Evolutionary conservation across 129 eudicot species (phyloP).

Genomic region (Flaveria brownii): DNA sequence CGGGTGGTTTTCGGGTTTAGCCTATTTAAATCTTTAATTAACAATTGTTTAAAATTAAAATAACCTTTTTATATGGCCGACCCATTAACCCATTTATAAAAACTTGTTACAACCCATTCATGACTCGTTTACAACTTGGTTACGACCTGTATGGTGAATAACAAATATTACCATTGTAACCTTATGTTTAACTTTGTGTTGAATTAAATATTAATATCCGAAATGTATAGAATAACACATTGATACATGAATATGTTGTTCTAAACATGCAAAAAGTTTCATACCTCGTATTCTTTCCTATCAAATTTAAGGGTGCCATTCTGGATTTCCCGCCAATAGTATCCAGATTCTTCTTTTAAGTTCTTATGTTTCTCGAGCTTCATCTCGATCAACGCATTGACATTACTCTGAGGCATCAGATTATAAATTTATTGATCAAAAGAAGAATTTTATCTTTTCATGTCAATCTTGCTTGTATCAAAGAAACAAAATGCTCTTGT

Average conservation of each 20-base stretch:
- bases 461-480: not conserved
- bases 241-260: not conserved
- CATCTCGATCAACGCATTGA: conserved; percentile 79
- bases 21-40: too few relatives aligned
- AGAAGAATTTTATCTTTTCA: conserved; percentile 7
- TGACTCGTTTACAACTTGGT: not conserved
- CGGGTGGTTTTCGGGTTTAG: not conserved
- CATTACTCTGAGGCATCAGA: conserved; percentile 64
- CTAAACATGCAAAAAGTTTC: conserved; percentile 20
- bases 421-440: not conserved
- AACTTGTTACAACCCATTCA: not conserved
- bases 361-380: conserved; percentile 99
- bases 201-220: not conserved
- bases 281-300: conserved; percentile 82
- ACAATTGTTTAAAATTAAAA: not conserved
- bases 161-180: not conserved
- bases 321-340: conserved; percentile 77
- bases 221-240: not conserved
- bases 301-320: conserved; percentile 92
- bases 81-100: too few relatives aligned
- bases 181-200: not conserved
- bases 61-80: too few relatives aligned
- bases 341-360: conserved; percentile 77
- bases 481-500: not conserved
- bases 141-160: not conserved